Percentiles rank a stretch among this genome's conserved stretches.
phyloP scores from a whole-genome alignment of 768 basidiomycete species.

The Agaricus bisporus region DNA sequence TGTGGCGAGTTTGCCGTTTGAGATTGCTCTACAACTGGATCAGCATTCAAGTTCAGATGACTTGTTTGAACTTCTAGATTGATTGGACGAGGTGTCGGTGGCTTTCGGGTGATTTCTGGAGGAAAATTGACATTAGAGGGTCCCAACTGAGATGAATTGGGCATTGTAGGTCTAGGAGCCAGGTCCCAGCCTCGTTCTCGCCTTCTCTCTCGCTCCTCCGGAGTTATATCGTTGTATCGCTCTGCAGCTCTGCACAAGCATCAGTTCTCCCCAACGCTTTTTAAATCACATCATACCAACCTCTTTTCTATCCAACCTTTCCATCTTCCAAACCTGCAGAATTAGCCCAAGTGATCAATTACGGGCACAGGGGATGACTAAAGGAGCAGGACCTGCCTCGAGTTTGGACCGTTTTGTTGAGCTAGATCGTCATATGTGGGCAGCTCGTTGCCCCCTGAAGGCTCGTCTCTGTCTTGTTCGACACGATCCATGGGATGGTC shows the following conservation, averaged over 20 bases:
- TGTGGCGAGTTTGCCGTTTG: slow-evolving; percentile 26
- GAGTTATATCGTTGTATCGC: slow-evolving; percentile 61
- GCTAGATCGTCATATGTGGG: slow-evolving; percentile 82
- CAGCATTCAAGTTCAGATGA: slow-evolving; percentile 25
- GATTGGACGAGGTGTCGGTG: slow-evolving; percentile 14
- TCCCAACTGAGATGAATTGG: background rate
- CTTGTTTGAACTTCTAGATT: slow-evolving; percentile 42
- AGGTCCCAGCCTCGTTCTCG: slow-evolving; percentile 70
- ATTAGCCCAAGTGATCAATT: background rate
- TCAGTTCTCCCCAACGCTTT: background rate
- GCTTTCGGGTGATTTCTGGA: slow-evolving; percentile 16
- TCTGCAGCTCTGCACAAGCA: slow-evolving; percentile 64
- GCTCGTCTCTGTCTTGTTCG: slow-evolving; percentile 36
- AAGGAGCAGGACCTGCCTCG: slow-evolving; percentile 42
- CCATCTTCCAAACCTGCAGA: slow-evolving; percentile 75
- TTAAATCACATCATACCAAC: slow-evolving; percentile 27
- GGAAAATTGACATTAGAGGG: background rate
- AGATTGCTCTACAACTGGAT: slow-evolving; percentile 18
- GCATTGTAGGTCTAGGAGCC: slow-evolving; percentile 14
- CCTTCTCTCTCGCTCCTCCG: slow-evolving; percentile 49
- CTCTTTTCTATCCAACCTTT: slow-evolving; percentile 86
- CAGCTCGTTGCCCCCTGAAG: slow-evolving; percentile 44
- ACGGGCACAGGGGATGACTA: background rate
- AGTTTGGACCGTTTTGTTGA: slow-evolving; percentile 72
- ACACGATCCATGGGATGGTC: slow-evolving; percentile 22